Evolutionary conservation across 306 rosid genomes (phyloP).

Genomic region (Vigna nakashimae): DNA sequence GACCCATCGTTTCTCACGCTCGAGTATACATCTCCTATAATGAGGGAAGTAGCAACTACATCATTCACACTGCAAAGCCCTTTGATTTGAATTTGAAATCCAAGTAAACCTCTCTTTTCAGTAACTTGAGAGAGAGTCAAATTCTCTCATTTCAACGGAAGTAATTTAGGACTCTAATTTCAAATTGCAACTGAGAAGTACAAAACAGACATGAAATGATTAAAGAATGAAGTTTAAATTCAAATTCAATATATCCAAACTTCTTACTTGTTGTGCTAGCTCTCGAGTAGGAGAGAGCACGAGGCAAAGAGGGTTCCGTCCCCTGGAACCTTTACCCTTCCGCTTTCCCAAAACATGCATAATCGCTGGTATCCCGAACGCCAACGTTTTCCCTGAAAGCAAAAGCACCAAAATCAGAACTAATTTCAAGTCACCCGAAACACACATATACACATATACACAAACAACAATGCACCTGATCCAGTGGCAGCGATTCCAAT

Average conservation of each 20-base stretch:
- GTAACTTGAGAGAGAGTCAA: neutral
- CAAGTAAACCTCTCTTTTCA: neutral
- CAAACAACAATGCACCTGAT: conserved; percentile 61
- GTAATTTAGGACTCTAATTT: neutral
- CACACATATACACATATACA: conserved; percentile 6
- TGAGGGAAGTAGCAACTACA: neutral
- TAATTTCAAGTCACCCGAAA: conserved; percentile 3
- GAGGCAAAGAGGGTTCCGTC: conserved; percentile 86
- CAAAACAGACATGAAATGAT: neutral
- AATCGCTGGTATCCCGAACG: conserved; percentile 86
- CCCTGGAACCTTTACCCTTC: conserved; percentile 61
- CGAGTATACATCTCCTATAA: neutral
- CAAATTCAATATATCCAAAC: conserved; percentile 1
- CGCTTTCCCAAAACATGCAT: conserved; percentile 82
- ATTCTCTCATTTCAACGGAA: neutral
- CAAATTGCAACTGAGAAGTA: neutral
- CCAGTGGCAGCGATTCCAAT: conserved; percentile 98
- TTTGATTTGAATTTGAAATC: conserved; percentile 9
- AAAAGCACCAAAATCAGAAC: conserved; percentile 34
- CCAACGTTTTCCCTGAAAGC: conserved; percentile 82
- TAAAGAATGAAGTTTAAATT: neutral
- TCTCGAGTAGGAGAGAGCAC: conserved; percentile 96
- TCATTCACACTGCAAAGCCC: neutral
- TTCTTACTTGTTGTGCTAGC: conserved; percentile 87
- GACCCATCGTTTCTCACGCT: neutral